These are phyloP conservation scores for Saccharum spontaneum DNA, from an alignment of 176 grass and related monocot species.

Conservation along the genomic window DNA sequence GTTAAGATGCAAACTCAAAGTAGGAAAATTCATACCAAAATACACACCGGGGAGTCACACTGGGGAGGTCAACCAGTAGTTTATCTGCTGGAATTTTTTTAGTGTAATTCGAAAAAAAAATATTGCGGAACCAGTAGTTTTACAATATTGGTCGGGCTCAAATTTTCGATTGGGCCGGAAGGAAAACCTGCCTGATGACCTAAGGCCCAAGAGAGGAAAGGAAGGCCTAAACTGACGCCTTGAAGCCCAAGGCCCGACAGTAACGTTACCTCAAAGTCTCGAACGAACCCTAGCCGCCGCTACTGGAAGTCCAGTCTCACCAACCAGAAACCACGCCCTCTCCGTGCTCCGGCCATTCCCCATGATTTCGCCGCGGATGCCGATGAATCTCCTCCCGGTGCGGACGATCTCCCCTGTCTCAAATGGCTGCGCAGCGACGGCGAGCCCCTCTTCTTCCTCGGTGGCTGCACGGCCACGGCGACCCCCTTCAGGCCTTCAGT, in stretches of 20 bases:
- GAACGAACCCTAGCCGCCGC: conserved; percentile 20
- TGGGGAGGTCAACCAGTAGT: too few relatives aligned
- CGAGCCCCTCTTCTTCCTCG: not conserved
- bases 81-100: too few relatives aligned
- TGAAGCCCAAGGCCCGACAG: not conserved
- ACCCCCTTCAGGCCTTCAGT: not conserved
- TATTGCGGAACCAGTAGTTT: too few relatives aligned
- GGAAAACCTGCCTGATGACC: not conserved
- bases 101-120: too few relatives aligned
- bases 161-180: not conserved
- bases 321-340: not conserved
- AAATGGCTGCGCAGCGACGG: not conserved
- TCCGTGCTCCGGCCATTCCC: not conserved
- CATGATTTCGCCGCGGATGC: not conserved
- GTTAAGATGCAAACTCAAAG: too few relatives aligned
- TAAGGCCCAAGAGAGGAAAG: not conserved
- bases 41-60: too few relatives aligned
- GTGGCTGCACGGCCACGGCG: not conserved
- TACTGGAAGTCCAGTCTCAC: not conserved
- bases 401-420: not conserved
- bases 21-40: too few relatives aligned
- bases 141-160: not conserved
- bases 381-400: not conserved
- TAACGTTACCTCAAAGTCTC: not conserved
- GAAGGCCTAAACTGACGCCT: not conserved